A percentile compares a stretch with the other conserved stretches of the same genome.
These are phyloP conservation scores for Boletus sp. DNA, from an alignment of 768 basidiomycete genomes.

Conservation along the genomic window DNA sequence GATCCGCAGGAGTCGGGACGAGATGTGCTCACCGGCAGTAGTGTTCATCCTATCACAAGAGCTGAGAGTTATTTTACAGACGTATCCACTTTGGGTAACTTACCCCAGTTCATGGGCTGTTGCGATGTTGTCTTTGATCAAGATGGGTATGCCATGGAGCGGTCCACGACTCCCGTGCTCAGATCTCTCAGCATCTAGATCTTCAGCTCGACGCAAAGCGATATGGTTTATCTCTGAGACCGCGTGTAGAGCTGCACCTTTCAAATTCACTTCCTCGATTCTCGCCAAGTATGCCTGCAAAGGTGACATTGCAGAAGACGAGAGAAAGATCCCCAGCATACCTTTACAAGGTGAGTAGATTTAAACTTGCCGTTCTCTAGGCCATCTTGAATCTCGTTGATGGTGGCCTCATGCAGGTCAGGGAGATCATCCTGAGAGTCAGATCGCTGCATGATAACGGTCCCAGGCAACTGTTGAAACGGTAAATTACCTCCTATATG, in stretches of 20 bases:
- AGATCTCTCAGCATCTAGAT: slow-evolving; percentile 50
- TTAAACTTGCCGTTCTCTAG: slow-evolving; percentile 50
- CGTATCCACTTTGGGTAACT: not conserved
- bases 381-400: slow-evolving; percentile 53
- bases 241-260: slow-evolving; percentile 56
- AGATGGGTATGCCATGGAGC: slow-evolving; percentile 58
- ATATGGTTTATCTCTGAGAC: slow-evolving; percentile 57
- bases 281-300: slow-evolving; percentile 61
- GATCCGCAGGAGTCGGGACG: not conserved
- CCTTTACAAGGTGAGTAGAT: slow-evolving; percentile 63
- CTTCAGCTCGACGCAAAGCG: slow-evolving; percentile 51
- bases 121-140: slow-evolving; percentile 51
- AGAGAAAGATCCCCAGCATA: slow-evolving; percentile 13
- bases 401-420: slow-evolving; percentile 61
- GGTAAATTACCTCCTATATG: not conserved
- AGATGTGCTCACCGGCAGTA: slow-evolving; percentile 42
- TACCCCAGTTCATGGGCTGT: slow-evolving; percentile 30
- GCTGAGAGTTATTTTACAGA: not conserved
- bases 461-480: not conserved
- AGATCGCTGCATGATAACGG: slow-evolving; percentile 1
- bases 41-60: slow-evolving; percentile 46
- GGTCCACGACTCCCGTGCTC: slow-evolving; percentile 44
- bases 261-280: slow-evolving; percentile 66
- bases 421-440: slow-evolving; percentile 27
- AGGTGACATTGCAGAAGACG: not conserved